A percentile compares a stretch with the other conserved stretches of the same genome.
Conservation (phyloP, 305 asterid genomes). For the Petunia hybrid region DNA sequence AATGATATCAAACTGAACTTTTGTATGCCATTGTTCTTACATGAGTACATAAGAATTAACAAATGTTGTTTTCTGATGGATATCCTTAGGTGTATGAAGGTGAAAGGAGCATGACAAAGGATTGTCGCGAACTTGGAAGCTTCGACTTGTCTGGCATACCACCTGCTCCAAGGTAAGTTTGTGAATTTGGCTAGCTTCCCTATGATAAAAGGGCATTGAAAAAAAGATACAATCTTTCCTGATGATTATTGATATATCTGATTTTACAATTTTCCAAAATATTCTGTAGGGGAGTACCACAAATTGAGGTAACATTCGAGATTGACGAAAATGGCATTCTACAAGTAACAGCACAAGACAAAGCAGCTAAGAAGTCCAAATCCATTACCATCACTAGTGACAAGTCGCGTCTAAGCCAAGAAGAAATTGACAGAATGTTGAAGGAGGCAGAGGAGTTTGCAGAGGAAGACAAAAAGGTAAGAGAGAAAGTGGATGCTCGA, state of each 20-base stretch:
- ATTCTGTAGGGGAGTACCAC: slow-evolving; percentile 48
- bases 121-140: slow-evolving; percentile 47
- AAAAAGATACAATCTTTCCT: background rate
- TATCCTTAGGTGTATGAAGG: slow-evolving; percentile 51
- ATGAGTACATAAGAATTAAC: background rate
- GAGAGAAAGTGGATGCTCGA: slow-evolving; percentile 48
- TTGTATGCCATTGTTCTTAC: background rate
- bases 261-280: background rate
- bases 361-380: slow-evolving; percentile 44
- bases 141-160: slow-evolving; percentile 49
- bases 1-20: background rate
- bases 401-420: slow-evolving; percentile 48
- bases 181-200: too few relatives aligned
- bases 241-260: background rate
- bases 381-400: slow-evolving; percentile 49
- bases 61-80: background rate
- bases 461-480: slow-evolving; percentile 50
- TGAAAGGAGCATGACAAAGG: slow-evolving; percentile 47
- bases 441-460: slow-evolving; percentile 59
- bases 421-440: slow-evolving; percentile 51
- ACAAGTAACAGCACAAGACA: slow-evolving; percentile 50
- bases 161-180: slow-evolving; percentile 50
- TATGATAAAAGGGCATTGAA: background rate
- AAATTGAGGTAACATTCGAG: slow-evolving; percentile 55
- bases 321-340: slow-evolving; percentile 50